A percentile compares a stretch with the other conserved stretches of the same genome.
phyloP scores from a whole-genome alignment of 192 early-diverging fungal genomes.

The Entomortierella chlamydospora region DNA sequence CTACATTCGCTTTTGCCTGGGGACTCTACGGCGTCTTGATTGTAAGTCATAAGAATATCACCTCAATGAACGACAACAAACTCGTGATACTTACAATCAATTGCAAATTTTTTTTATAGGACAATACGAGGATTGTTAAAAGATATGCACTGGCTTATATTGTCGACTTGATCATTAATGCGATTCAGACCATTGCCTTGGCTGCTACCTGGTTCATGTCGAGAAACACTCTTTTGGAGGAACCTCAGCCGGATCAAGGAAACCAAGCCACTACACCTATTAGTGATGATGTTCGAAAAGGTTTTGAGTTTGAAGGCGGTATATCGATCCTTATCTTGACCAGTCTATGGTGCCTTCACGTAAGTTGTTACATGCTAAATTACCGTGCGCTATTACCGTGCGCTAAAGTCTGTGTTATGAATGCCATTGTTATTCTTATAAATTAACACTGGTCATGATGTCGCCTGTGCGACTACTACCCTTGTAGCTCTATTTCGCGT shows the following conservation, averaged over 20 bases:
- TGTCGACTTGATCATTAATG: slow-evolving; percentile 46
- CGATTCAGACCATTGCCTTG: slow-evolving; percentile 36
- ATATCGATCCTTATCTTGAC: slow-evolving; percentile 50
- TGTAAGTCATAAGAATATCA: slow-evolving; percentile 22
- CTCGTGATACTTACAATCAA: not conserved
- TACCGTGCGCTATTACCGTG: too few relatives aligned
- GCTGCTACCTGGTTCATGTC: slow-evolving; percentile 51
- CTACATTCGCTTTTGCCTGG: slow-evolving; percentile 50
- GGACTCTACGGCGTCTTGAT: slow-evolving; percentile 52
- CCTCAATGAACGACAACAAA: slow-evolving; percentile 1
- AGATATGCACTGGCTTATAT: slow-evolving; percentile 47
- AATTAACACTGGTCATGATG: not conserved
- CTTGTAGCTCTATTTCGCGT: slow-evolving; percentile 40
- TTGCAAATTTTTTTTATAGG: slow-evolving; percentile 15
- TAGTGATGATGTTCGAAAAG: slow-evolving; percentile 48
- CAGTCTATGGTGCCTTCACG: slow-evolving; percentile 47
- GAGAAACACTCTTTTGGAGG: slow-evolving; percentile 39
- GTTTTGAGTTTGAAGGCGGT: slow-evolving; percentile 47
- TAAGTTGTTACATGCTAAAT: slow-evolving; percentile 19
- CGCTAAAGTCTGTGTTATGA: too few relatives aligned
- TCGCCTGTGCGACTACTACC: not conserved
- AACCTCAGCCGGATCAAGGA: slow-evolving; percentile 30
- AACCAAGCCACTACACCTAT: slow-evolving; percentile 21
- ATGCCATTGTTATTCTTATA: not conserved
- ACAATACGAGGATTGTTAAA: slow-evolving; percentile 45